Base-by-base conservation (phyloP, 352 stramenopile genomes). In the Thalassiosira tumida region DNA sequence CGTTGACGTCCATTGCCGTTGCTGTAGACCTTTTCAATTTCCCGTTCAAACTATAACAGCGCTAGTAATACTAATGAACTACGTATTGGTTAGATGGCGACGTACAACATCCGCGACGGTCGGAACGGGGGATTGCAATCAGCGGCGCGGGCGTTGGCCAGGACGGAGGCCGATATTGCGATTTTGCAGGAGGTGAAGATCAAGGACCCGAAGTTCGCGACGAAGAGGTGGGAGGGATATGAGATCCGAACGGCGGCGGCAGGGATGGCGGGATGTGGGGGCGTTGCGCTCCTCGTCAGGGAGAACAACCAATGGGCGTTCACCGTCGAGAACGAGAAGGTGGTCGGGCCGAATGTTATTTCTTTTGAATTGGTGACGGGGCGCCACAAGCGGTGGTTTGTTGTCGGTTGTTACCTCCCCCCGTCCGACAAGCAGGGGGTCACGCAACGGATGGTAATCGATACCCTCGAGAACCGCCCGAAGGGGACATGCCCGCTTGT, bases 331-430 rank as follows among this genome's bases (percentile, higher is more conserved):
- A 47, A 70, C 43, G 50, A 33, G 69, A 31, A 43, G 31, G 50
- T 41, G 2, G 10, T 10, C 31, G 14, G 26, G 14, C 41, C 74
- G 1, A 81, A 81, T 29, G 74, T 69, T 5, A 26, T 81, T 13
- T 31, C 74, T 33, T 81, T 81, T 50, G 21, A n/a, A 17, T 43
- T 81, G 26, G 31, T 81, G 1, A 26, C 47, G 47, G 50, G 29
- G 21, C 13, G 40, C n/a, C 10, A 10, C 10, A 17, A n/a, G n/a
- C 26, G 17, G 2, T 81, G 26, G 17, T 81, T 35, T 29, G 74
- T 81, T 15, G 74, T 70, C 43, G 74, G 74, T 70, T 81, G 43
- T 70, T 81, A 81, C 43, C 67, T 70, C 74, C 47, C 74, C 37
- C 70, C 70, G 38, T 78, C 70, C 17, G 70, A 78, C 41, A n/a